Evolutionary conservation across 78 protist species (phyloP), one percentile per base, ranked within the genome.

Genomic region (Polysphondylium violaceum): DNA sequence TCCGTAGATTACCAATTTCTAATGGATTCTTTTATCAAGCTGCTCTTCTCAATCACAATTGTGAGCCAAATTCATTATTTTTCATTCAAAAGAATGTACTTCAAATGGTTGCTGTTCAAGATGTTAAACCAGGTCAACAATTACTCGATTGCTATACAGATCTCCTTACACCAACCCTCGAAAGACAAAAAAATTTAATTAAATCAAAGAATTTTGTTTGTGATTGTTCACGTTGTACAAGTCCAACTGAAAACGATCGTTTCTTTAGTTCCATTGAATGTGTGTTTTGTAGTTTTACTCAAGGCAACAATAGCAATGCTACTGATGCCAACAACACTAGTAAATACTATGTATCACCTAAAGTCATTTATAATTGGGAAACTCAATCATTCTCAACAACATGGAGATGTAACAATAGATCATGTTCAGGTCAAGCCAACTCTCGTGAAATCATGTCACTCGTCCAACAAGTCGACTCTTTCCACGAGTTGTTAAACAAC

Each of bases 11-110:
- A 29, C 43, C 63, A 72, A 59, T 83, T 29, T 58, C 91, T 17
- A 83, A 83, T 69, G 91, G 91, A 25, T 83, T 25, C 65, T 83
- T 83, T 31, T 69, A 83, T 58, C 36, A 83, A 69, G 67, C 91
- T 33, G 91, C 91, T 21, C 47, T 83, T 16, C 43, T 83, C 21
- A 83, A 83, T 83, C 91, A 83, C 31, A 47, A 50, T 41, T 83
- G 91, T 58, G 69, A 83, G 33, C 91, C 91, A 55, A 83, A 83
- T 58, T 33, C 67, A n/a, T 83, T 69, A 19, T 83, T 64, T 83
- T 53, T 59, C 1, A n/a, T 83, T 29, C n/a, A 83, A 23, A n/a
- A 36, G 83, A 38, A 56, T 16, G 21, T 7, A 29, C 56, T 81
- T 56, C 56, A 83, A 58, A 69, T 83, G 77, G 56, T 77, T 58